Conservation (phyloP, 495 filamentous ascomycete species). For the Xylaria grammica region DNA sequence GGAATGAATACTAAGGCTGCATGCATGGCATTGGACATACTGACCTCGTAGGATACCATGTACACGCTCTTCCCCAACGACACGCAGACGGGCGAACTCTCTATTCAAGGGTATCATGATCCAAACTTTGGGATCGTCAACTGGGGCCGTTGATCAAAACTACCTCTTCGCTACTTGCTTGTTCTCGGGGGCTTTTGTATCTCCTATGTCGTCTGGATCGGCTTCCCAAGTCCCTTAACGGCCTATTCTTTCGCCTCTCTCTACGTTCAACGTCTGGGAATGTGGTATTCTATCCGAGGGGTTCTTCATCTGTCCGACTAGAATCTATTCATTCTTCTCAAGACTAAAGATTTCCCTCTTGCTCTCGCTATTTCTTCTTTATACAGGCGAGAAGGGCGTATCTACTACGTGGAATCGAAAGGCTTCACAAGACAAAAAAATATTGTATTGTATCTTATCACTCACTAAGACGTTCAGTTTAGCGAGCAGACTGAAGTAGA, state of each 20-base stretch:
- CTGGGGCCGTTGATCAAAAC: slow-evolving; percentile 24
- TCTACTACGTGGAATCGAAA: no score
- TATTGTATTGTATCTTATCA: neutral
- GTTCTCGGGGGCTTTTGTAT: no score
- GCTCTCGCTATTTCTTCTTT: neutral
- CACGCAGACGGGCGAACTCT: slow-evolving; percentile 43
- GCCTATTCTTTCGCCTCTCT: no score
- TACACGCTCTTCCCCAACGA: slow-evolving; percentile 43
- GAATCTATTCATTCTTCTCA: no score
- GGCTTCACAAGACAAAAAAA: no score
- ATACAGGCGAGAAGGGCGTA: neutral
- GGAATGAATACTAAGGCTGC: no score
- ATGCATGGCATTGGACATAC: no score
- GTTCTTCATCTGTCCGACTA: no score
- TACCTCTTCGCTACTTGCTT: no score
- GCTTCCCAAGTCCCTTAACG: no score
- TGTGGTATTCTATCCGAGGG: slow-evolving; percentile 23
- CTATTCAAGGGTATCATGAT: slow-evolving; percentile 40
- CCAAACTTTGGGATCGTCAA: slow-evolving; percentile 33
- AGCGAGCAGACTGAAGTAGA: neutral
- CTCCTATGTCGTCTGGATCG: no score
- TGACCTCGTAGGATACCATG: slow-evolving; percentile 37
- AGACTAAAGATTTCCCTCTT: neutral
- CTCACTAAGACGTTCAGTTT: neutral
- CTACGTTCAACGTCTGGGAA: neutral